Base-by-base conservation (phyloP, 345 rosid genomes). In the Eucalyptus cloeziana region DNA sequence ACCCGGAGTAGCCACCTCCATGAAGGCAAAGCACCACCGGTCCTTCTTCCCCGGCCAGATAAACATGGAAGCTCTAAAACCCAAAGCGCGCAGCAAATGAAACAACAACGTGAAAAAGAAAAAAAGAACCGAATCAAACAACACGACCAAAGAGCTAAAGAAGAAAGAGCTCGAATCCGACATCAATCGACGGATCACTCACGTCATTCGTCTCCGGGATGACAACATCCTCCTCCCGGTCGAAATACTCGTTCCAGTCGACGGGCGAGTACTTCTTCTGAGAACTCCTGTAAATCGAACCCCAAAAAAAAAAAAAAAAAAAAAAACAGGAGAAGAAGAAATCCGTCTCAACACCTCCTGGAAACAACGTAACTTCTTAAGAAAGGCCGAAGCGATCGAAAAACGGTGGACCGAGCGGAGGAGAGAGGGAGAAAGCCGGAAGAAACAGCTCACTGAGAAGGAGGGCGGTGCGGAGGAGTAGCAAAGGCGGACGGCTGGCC, bases 1-100 rank as follows among this genome's bases (percentile, higher is more conserved):
- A 98, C 99, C 99, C 99, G 87, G 96, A 94, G 93, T 93, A 96
- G 80, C 99, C 99, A 90, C 98, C 99, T 31, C 99, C 99, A 87
- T 97, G 99, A 30, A 98, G 94, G 93, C 97, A 97, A 92, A 97
- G 94, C 44, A 97, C 96, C 45, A 98, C 96, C 9, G 99, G 98
- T 83, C 99, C 99, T 89, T 96, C 96, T 16, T 90, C 94, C 91
- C 99, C 99, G 89, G 98, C 98, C 94, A 91, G 89, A 92, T 96
- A 98, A 33, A 98, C 95, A 91, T 95, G 99, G 95, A 97, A 97
- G 62, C 96, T 98, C 99, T 98, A 91, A 89, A 92, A 92, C 47
- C 89, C 90, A 31, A 92, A 89, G 45, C 83, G 85, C 25, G 58
- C 86, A 87, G 64, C 86, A 85, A 85, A 50, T 21, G 24, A 17